Base-by-base conservation (phyloP, 1,284 basidiomycete genomes). In the Farysia itapuensis region DNA sequence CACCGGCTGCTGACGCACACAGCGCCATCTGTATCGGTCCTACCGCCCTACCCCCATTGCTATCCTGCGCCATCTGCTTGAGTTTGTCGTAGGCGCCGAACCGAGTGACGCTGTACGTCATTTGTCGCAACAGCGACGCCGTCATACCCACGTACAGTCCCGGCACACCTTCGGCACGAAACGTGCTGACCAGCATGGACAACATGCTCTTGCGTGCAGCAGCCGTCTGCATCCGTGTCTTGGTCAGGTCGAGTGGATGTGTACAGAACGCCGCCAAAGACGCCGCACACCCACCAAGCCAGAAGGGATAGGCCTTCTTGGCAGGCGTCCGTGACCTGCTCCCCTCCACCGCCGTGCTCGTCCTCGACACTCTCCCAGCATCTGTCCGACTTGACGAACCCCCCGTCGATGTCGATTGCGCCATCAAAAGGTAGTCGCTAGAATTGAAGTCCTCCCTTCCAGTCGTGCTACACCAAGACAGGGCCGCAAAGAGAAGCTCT, bases 191-290 rank as follows among this genome's bases (percentile, higher is more conserved):
- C 25, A 76, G 50, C 20, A 67, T 43, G 4, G 45, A 30, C 11
- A 64, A 35, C 49, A 70, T 70, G 28, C 43, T 43, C 30, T 65
- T 63, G 24, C 69, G 69, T 8, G 61, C 39, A 0, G 48, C 44
- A 8, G 69, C 65, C 4, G 75, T 78, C 38, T 78, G 77, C 75
- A 78, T 76, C 12, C 77, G 70, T 31, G 76, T 77, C 48, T 74
- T 75, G 30, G 63, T 54, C 4, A 77, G 52, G 36, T 78, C 77
- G 26, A 78, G 67, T 1, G 77, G 77, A 39, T 78, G 77, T 4
- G 76, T 78, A 39, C 61, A 70, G 29, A 53, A 54, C 9, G 74
- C 72, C 5, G 75, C 71, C 32, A 75, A 54, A 13, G 65, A 70
- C 1, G 75, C 72, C 5, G 75, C 66, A 1, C 51, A 43, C 7